phyloP scores from a whole-genome alignment of 2,329 filamentous ascomycete genomes.

The Fusarium incarnatum region DNA sequence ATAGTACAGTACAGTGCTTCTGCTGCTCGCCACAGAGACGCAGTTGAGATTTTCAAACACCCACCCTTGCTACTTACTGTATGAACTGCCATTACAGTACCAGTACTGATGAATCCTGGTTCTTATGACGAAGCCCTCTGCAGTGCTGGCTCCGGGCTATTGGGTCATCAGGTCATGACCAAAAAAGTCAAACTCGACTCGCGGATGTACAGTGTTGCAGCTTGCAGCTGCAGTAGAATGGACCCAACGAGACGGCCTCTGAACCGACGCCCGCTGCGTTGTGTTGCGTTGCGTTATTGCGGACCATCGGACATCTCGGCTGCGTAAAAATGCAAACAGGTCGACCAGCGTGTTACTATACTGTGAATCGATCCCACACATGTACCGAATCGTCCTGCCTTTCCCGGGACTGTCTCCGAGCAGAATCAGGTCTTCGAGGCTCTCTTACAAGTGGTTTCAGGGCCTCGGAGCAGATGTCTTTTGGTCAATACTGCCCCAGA shows the following conservation, averaged over 20 bases:
- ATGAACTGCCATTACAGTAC: background rate
- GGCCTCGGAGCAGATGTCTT: slow-evolving; percentile 16
- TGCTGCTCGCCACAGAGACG: slow-evolving; percentile 5
- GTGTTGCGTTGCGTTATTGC: background rate
- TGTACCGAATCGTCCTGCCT: slow-evolving; percentile 27
- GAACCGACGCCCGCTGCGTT: slow-evolving; percentile 4
- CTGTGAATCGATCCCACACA: background rate
- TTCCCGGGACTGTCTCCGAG: slow-evolving; percentile 32
- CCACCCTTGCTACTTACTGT: background rate
- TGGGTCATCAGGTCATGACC: slow-evolving; percentile 34
- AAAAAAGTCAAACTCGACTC: slow-evolving; percentile 22
- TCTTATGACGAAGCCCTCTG: slow-evolving; percentile 34
- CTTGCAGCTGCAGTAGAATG: slow-evolving; percentile 36
- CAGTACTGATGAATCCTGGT: slow-evolving; percentile 7
- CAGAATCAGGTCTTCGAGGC: slow-evolving; percentile 6
- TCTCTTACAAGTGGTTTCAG: slow-evolving; percentile 16
- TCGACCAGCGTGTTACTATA: background rate
- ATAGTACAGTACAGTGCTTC: background rate
- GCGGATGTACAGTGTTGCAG: slow-evolving; percentile 45
- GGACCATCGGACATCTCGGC: slow-evolving; percentile 19
- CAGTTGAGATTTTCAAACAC: background rate
- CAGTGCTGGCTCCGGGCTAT: slow-evolving; percentile 21
- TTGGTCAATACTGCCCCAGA: slow-evolving; percentile 18
- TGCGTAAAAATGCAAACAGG: slow-evolving; percentile 10
- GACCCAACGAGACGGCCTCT: slow-evolving; percentile 13